A percentile compares a stretch with the other conserved stretches of the same genome.
Conservation (phyloP, 139 green algal genomes). For the Chlamydomonas eustigma region DNA sequence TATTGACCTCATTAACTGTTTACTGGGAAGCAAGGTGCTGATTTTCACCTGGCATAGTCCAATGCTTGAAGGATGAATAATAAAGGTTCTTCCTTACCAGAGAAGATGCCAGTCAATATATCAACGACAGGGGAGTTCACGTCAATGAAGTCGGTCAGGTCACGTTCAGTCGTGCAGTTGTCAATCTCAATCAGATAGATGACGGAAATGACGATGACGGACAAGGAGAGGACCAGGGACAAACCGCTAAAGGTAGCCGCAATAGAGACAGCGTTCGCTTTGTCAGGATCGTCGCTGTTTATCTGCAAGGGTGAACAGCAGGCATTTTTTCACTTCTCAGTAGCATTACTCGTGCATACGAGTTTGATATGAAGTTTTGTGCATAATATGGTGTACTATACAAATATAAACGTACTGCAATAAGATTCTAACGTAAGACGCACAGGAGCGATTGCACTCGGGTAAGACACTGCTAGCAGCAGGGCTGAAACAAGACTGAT, state of each 20-base stretch:
- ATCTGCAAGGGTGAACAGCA: background rate
- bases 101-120: conserved; percentile 20
- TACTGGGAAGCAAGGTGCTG: too few species aligned
- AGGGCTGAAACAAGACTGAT: conserved; percentile 12
- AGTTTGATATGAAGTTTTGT: too few species aligned
- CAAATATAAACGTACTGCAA: too few species aligned
- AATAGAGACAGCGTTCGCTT: background rate
- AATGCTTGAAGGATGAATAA: too few species aligned
- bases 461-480: conserved; percentile 11
- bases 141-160: conserved; percentile 25
- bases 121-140: conserved; percentile 10
- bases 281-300: background rate
- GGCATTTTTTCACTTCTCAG: too few species aligned
- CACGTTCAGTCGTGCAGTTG: conserved; percentile 1
- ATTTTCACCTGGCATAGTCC: too few species aligned
- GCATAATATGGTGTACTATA: too few species aligned
- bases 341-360: too few species aligned
- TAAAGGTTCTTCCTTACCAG: background rate
- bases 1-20: too few species aligned
- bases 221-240: background rate
- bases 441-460: background rate
- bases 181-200: conserved; percentile 27
- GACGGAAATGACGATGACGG: background rate
- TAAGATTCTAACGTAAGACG: too few species aligned
- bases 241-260: background rate